phyloP scores from a whole-genome alignment of 169 alveolate genomes.

The Cystoisospora suis region DNA sequence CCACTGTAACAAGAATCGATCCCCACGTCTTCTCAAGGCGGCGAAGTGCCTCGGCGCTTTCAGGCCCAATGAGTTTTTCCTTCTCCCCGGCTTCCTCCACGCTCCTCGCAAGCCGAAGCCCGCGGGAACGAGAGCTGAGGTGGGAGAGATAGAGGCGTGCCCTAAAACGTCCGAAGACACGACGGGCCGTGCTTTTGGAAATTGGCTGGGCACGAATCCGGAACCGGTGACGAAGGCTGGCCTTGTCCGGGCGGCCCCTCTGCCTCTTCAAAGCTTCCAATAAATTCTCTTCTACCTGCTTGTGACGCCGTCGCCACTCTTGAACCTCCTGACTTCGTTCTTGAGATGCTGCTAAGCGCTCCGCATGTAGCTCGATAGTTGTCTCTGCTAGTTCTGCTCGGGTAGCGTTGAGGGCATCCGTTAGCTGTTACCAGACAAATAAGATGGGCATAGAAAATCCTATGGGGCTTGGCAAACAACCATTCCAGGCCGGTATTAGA shows the following conservation, averaged over 20 bases:
- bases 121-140: too few relatives aligned
- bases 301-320: background rate
- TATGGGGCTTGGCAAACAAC: too few relatives aligned
- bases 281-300: background rate
- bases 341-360: background rate
- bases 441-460: background rate
- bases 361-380: background rate
- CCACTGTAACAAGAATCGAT: background rate
- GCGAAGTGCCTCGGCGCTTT: background rate
- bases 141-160: too few relatives aligned
- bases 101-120: too few relatives aligned
- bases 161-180: too few relatives aligned
- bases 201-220: too few relatives aligned
- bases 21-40: background rate
- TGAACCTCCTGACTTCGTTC: background rate
- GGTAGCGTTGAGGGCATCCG: background rate
- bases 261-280: background rate
- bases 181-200: too few relatives aligned
- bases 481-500: too few relatives aligned
- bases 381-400: background rate
- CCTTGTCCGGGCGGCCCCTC: too few relatives aligned
- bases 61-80: too few relatives aligned
- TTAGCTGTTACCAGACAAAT: background rate
- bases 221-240: too few relatives aligned
- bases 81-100: too few relatives aligned